Percentiles rank a stretch among this genome's conserved stretches.
Conservation (phyloP, 1,284 basidiomycete species). For the Boletellus dicymbophilus region DNA sequence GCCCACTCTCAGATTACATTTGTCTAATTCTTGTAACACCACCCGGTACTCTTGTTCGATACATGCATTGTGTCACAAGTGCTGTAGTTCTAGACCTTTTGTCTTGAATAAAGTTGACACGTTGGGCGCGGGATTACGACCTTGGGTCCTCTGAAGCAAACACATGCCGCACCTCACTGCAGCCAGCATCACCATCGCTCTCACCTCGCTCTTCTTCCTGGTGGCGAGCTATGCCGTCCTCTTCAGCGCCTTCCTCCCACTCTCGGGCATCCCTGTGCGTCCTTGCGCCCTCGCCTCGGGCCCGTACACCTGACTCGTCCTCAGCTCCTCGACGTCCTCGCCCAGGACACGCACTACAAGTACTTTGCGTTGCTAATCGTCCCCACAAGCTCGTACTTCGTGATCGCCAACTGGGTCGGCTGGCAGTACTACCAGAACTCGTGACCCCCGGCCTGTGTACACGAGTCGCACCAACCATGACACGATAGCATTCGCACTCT, state of each 20-base stretch:
- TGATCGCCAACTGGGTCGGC: constrained; percentile 96
- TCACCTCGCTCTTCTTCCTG: constrained; percentile 54
- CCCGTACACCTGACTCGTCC: constrained; percentile 11
- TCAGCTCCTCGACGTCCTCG: constrained; percentile 64
- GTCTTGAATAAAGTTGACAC: constrained; percentile 25
- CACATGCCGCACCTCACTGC: constrained; percentile 32
- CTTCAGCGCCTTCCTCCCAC: constrained; percentile 62
- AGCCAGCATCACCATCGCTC: constrained; percentile 51
- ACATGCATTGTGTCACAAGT: constrained; percentile 15
- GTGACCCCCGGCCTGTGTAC: constrained; percentile 32
- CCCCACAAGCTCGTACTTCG: constrained; percentile 82
- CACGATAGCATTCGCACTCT: constrained; percentile 4
- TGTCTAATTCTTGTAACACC: constrained; percentile 37
- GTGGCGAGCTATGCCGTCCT: constrained; percentile 64
- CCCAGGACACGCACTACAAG: constrained; percentile 84
- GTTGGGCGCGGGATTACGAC: constrained; percentile 33
- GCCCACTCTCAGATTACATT: constrained; percentile 18
- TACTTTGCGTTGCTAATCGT: constrained; percentile 81
- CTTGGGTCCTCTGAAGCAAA: constrained; percentile 13
- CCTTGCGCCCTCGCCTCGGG: neutral
- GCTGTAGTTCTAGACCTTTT: constrained; percentile 32
- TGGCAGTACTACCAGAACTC: constrained; percentile 95
- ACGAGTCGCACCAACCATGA: constrained; percentile 8
- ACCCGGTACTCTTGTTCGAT: constrained; percentile 14
- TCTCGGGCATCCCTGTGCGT: constrained; percentile 52